Percentiles rank a stretch among this genome's conserved stretches.
Conservation (phyloP, 225 moss, liverwort and hornwort species). For the Polytrichum formosum region DNA sequence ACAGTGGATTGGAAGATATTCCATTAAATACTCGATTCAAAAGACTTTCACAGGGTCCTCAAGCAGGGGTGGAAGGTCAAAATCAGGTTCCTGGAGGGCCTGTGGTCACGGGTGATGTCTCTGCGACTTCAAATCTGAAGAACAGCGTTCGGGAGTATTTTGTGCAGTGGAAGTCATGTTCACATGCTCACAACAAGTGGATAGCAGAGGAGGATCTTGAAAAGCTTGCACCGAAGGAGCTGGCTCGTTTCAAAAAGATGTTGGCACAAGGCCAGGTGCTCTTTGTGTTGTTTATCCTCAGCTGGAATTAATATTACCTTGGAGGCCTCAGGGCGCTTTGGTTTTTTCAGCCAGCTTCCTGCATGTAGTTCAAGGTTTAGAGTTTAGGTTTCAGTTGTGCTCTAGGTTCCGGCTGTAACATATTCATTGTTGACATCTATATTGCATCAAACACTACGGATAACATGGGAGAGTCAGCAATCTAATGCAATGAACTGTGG, state of each 20-base stretch:
- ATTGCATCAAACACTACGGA: too few species aligned
- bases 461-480: too few species aligned
- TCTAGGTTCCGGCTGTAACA: too few species aligned
- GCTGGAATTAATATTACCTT: too few species aligned
- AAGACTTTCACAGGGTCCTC: constrained; percentile 16
- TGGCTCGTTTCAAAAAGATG: constrained; percentile 62
- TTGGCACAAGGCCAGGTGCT: constrained; percentile 60
- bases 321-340: too few species aligned
- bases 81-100: constrained; percentile 9
- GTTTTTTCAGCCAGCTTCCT: too few species aligned
- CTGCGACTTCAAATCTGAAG: constrained; percentile 17
- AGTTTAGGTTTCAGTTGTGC: too few species aligned
- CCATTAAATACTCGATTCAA: constrained; percentile 24
- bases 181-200: constrained; percentile 86
- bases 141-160: constrained; percentile 54
- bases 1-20: constrained; percentile 12
- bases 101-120: constrained; percentile 20
- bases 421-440: too few species aligned
- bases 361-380: too few species aligned
- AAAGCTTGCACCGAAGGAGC: constrained; percentile 63
- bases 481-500: too few species aligned
- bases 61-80: constrained; percentile 14
- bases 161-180: constrained; percentile 82
- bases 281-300: background rate
- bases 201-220: constrained; percentile 63